phyloP scores from a whole-genome alignment of 192 early-diverging fungal genomes.

The Coemansia sp. region DNA sequence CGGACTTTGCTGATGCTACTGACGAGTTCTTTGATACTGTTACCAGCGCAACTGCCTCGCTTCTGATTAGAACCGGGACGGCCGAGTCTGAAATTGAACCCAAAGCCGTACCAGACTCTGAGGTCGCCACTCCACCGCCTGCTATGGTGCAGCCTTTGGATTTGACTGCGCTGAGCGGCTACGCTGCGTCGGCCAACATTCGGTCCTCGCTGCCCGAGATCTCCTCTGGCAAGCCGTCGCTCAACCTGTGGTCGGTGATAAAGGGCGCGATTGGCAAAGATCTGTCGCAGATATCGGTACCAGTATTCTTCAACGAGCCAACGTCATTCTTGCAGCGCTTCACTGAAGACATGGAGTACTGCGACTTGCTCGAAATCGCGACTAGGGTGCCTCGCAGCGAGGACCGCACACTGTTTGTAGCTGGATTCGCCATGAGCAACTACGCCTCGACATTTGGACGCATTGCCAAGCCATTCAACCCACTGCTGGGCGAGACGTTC shows the following conservation, averaged over 20 bases:
- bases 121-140: not conserved
- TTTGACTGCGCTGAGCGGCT: slow-evolving; percentile 49
- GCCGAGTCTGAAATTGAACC: not conserved
- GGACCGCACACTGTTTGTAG: slow-evolving; percentile 77
- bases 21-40: slow-evolving; percentile 75
- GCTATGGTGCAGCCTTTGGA: slow-evolving; percentile 8
- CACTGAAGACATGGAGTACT: slow-evolving; percentile 86
- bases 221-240: slow-evolving; percentile 60
- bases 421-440: slow-evolving; percentile 88
- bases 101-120: not conserved
- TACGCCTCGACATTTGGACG: slow-evolving; percentile 80
- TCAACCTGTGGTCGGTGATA: slow-evolving; percentile 84
- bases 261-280: slow-evolving; percentile 89
- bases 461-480: slow-evolving; percentile 90
- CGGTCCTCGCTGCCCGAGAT: slow-evolving; percentile 58
- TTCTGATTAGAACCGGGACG: slow-evolving; percentile 5
- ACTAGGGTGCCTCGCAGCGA: slow-evolving; percentile 60
- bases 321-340: slow-evolving; percentile 85
- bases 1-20: slow-evolving; percentile 56
- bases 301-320: slow-evolving; percentile 91
- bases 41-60: slow-evolving; percentile 25
- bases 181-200: slow-evolving; percentile 20
- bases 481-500: slow-evolving; percentile 87
- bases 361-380: slow-evolving; percentile 79
- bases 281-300: slow-evolving; percentile 79